Percentiles rank a stretch among this genome's conserved stretches.
phyloP scores from a whole-genome alignment of 495 filamentous ascomycete species.

The Penicillium robsamsonii region DNA sequence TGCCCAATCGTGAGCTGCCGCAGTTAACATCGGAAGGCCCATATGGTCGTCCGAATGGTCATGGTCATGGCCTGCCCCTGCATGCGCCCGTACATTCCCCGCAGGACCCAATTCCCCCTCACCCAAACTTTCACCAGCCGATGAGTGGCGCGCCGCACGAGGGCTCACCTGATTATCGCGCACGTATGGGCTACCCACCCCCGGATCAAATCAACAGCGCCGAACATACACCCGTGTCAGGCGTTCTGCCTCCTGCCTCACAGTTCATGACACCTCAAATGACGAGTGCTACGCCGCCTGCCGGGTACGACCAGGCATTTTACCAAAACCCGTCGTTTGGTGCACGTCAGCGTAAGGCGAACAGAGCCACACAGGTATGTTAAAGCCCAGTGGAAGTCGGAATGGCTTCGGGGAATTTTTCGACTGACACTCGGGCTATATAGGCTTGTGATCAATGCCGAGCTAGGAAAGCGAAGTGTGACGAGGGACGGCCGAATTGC shows the following conservation, averaged over 20 bases:
- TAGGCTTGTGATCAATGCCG: constrained; percentile 63
- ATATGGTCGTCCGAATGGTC: constrained; percentile 36
- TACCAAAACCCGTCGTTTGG: constrained; percentile 35
- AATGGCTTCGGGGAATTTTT: background rate
- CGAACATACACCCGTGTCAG: constrained; percentile 28
- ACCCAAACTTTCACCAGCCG: constrained; percentile 29
- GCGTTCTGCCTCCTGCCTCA: constrained; percentile 24
- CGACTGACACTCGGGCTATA: constrained; percentile 5
- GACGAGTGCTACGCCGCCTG: constrained; percentile 25
- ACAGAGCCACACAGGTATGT: constrained; percentile 44
- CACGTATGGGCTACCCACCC: constrained; percentile 36
- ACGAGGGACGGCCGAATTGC: constrained; percentile 58
- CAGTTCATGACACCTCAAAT: constrained; percentile 33
- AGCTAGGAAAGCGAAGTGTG: constrained; percentile 62
- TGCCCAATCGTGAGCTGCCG: constrained; percentile 42
- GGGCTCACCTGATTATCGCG: constrained; percentile 35
- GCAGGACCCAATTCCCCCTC: constrained; percentile 26
- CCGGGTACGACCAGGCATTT: constrained; percentile 33
- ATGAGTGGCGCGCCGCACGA: constrained; percentile 42
- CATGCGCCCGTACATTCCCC: constrained; percentile 33
- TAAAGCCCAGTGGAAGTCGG: background rate
- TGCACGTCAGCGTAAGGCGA: constrained; percentile 42
- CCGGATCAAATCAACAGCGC: constrained; percentile 29
- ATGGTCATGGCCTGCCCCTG: constrained; percentile 34
- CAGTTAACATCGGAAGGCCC: constrained; percentile 38